Conservation (phyloP, 2,329 filamentous ascomycete species). For the Exophiala calicioides region DNA sequence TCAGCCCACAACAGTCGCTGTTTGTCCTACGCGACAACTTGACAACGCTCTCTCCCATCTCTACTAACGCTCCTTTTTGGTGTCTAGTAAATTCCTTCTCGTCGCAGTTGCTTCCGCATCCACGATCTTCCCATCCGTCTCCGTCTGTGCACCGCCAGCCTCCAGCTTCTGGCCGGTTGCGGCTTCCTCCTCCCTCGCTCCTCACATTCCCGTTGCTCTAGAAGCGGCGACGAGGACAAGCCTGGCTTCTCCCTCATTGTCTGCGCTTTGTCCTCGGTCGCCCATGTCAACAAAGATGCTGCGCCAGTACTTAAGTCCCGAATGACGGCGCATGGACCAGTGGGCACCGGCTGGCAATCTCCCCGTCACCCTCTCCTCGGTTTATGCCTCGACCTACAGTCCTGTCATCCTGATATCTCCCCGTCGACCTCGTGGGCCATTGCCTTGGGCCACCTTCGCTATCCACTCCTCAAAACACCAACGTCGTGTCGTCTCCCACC, state of each 20-base stretch:
- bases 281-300: conserved; percentile 24
- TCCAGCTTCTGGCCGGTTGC: too few species aligned
- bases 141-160: too few species aligned
- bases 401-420: conserved; percentile 12
- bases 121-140: too few species aligned
- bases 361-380: conserved; percentile 3
- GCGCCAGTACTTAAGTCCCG: conserved; percentile 10
- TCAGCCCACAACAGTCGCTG: too few species aligned
- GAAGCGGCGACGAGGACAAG: conserved; percentile 16
- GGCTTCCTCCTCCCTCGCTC: background rate
- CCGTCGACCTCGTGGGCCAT: conserved; percentile 16
- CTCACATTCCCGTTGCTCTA: conserved; percentile 12
- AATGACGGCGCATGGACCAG: conserved; percentile 21
- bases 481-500: conserved; percentile 3
- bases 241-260: conserved; percentile 14
- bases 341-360: conserved; percentile 22
- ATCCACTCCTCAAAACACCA: background rate
- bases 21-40: too few species aligned
- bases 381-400: background rate
- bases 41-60: too few species aligned
- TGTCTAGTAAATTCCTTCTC: too few species aligned
- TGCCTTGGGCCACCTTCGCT: conserved; percentile 11
- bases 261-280: conserved; percentile 25
- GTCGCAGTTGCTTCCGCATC: too few species aligned
- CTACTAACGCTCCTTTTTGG: too few species aligned